A percentile compares a stretch with the other conserved stretches of the same genome.
Evolutionary conservation across 2,329 filamentous ascomycete genomes (phyloP).

Genomic region (Cercospora sesami): DNA sequence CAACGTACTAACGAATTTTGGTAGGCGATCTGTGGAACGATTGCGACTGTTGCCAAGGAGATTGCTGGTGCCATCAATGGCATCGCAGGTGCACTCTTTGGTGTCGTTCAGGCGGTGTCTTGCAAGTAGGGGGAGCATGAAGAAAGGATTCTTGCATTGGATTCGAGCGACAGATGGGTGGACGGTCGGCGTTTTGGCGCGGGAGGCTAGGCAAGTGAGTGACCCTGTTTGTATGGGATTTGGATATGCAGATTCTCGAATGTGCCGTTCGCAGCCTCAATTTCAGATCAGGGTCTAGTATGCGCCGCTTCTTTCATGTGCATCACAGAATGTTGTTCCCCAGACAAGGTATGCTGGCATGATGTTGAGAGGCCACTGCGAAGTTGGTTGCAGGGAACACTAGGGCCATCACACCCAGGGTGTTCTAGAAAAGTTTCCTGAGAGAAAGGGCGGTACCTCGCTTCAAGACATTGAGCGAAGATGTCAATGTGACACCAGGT

Average conservation of each 20-base stretch:
- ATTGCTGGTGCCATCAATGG: slow-evolving; percentile 12
- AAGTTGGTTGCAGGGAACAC: background rate
- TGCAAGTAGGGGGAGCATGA: background rate
- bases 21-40: background rate
- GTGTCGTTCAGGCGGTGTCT: slow-evolving; percentile 5
- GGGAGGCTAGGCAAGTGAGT: background rate
- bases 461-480: no score
- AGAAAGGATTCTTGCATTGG: background rate
- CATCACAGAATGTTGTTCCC: no score
- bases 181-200: background rate
- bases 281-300: no score
- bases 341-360: background rate
- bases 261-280: background rate
- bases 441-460: no score
- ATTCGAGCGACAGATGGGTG: background rate
- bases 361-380: background rate
- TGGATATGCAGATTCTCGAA: background rate
- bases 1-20: background rate
- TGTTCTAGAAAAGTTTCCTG: slow-evolving; percentile 13
- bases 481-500: no score
- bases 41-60: slow-evolving; percentile 4
- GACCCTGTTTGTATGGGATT: no score
- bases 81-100: slow-evolving; percentile 7
- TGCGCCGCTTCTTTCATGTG: no score
- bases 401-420: slow-evolving; percentile 15